Evolutionary conservation across 768 basidiomycete species (phyloP).

Genomic region (Arthromyces matolae): DNA sequence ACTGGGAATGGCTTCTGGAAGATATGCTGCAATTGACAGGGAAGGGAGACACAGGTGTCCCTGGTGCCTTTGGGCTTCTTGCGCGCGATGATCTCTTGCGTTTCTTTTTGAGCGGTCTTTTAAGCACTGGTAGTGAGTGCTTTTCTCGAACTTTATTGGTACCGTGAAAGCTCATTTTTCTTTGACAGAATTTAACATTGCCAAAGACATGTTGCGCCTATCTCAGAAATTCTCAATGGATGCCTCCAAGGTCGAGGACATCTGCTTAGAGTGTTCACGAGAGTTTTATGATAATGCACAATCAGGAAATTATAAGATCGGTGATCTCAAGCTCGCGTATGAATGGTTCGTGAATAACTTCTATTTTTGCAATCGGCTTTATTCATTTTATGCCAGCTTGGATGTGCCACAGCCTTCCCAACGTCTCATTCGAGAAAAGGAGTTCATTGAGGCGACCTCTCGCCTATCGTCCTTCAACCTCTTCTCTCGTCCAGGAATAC

Average conservation of each 20-base stretch:
- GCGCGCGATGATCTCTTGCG: constrained; percentile 63
- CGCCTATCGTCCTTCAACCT: constrained; percentile 92
- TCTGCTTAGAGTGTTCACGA: constrained; percentile 75
- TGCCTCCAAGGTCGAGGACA: constrained; percentile 57
- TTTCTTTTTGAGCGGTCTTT: constrained; percentile 84
- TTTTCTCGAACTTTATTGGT: not conserved
- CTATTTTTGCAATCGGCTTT: not conserved
- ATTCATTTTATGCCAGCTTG: constrained; percentile 47
- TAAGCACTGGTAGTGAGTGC: constrained; percentile 89
- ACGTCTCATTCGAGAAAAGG: constrained; percentile 63
- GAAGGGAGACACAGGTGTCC: constrained; percentile 56
- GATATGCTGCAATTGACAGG: constrained; percentile 85
- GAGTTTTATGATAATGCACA: constrained; percentile 96
- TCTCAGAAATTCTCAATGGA: constrained; percentile 48
- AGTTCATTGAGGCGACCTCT: constrained; percentile 97
- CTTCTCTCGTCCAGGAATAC: constrained; percentile 65
- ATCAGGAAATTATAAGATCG: constrained; percentile 86
- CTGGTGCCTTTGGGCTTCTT: constrained; percentile 79
- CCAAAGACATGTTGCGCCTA: constrained; percentile 55
- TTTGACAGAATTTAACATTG: constrained; percentile 59
- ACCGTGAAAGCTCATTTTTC: not conserved
- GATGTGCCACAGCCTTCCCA: constrained; percentile 67
- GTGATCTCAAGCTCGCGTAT: constrained; percentile 96
- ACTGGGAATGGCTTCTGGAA: constrained; percentile 85
- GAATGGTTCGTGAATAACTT: constrained; percentile 75